phyloP scores from a whole-genome alignment of 495 filamentous ascomycete species.

The Stereocaulon alpinum region DNA sequence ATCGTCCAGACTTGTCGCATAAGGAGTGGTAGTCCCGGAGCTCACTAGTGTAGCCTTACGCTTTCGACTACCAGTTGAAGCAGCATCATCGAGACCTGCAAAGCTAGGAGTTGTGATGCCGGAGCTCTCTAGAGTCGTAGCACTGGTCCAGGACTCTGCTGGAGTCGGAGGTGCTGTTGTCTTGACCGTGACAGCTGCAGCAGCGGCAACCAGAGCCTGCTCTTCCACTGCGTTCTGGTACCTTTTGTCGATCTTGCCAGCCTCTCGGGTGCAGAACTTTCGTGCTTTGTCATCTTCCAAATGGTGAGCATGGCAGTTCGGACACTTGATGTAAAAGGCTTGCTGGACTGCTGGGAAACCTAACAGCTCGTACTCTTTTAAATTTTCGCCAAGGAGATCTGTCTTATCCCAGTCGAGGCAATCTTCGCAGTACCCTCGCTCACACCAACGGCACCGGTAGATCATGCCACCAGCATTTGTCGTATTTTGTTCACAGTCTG shows the following conservation, averaged over 20 bases:
- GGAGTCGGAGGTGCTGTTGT: conserved; percentile 14
- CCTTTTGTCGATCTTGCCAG: conserved; percentile 19
- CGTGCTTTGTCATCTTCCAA: conserved; percentile 22
- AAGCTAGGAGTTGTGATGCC: conserved; percentile 27
- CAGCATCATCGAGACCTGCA: conserved; percentile 12
- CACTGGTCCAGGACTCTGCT: conserved; percentile 30
- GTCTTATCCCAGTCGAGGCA: conserved; percentile 48
- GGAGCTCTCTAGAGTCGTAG: conserved; percentile 30
- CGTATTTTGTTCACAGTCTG: conserved; percentile 43
- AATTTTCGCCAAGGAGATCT: conserved; percentile 40
- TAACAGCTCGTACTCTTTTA: conserved; percentile 41
- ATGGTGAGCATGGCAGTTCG: conserved; percentile 32
- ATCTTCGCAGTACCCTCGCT: conserved; percentile 49
- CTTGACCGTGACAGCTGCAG: conserved; percentile 5
- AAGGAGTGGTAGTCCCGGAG: conserved; percentile 27
- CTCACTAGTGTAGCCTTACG: conserved; percentile 18
- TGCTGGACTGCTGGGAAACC: conserved; percentile 32
- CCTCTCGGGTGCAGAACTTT: conserved; percentile 18
- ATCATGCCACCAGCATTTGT: conserved; percentile 49
- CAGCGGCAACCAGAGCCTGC: conserved; percentile 12
- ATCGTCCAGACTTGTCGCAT: conserved; percentile 16
- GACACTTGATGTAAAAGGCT: conserved; percentile 45
- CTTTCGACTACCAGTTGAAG: conserved; percentile 6
- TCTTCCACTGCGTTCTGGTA: conserved; percentile 20
- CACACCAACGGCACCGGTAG: conserved; percentile 48